These are phyloP conservation scores for Aureobasidium sp. DNA, from an alignment of 2,329 filamentous ascomycete species.

Conservation along the genomic window DNA sequence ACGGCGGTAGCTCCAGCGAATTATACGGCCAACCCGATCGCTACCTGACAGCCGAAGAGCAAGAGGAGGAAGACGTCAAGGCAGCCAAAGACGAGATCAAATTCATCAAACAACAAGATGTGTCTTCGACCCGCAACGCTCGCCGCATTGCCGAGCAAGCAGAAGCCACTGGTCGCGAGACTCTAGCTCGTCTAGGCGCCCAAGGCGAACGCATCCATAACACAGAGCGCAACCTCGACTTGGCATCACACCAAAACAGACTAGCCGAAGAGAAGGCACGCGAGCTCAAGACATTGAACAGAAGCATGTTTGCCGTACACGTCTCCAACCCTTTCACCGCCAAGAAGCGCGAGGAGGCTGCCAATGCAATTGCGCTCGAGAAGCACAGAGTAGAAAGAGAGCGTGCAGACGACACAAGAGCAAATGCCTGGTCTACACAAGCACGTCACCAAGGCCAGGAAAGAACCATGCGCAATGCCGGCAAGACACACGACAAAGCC, in stretches of 20 bases:
- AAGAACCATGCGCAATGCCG: constrained; percentile 36
- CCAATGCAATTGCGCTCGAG: constrained; percentile 61
- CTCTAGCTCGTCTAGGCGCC: constrained; percentile 62
- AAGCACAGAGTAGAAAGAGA: constrained; percentile 52
- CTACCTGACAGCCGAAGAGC: constrained; percentile 72
- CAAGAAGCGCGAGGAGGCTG: constrained; percentile 47
- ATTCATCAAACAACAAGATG: constrained; percentile 68
- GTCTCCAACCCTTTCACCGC: constrained; percentile 52
- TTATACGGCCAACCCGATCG: constrained; percentile 55
- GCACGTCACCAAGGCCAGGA: constrained; percentile 59
- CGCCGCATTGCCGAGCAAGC: constrained; percentile 59
- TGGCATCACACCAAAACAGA: constrained; percentile 62
- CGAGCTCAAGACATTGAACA: constrained; percentile 77
- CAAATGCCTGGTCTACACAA: constrained; percentile 42
- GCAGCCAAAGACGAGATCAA: constrained; percentile 66
- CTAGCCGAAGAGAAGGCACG: constrained; percentile 70
- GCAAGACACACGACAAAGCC: constrained; percentile 43
- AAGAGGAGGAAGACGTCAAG: constrained; percentile 65
- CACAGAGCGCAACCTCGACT: constrained; percentile 73
- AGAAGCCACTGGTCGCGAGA: constrained; percentile 62
- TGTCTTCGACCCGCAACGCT: constrained; percentile 63
- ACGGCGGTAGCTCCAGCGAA: constrained; percentile 17
- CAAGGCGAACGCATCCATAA: constrained; percentile 78
- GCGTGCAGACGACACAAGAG: constrained; percentile 46
- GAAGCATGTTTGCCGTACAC: constrained; percentile 71